phyloP scores from a whole-genome alignment of 495 filamentous ascomycete species.

The Neurospora tetraspora region DNA sequence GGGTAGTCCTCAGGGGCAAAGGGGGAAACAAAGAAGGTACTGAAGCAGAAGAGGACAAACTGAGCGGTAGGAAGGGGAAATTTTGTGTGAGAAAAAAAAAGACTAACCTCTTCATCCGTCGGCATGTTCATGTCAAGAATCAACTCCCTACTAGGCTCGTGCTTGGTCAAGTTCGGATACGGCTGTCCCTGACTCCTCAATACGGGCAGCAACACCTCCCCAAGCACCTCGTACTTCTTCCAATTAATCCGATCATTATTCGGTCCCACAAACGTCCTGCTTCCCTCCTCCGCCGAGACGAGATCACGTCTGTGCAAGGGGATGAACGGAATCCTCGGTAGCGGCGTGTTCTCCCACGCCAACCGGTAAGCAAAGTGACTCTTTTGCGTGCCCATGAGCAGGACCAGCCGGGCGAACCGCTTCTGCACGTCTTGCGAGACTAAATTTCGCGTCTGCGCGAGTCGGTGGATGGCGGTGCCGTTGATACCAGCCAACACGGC shows the following conservation, averaged over 20 bases:
- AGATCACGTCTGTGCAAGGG: constrained; percentile 86
- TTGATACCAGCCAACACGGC: constrained; percentile 91
- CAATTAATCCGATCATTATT: constrained; percentile 79
- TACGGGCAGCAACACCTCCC: constrained; percentile 80
- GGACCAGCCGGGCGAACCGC: constrained; percentile 76
- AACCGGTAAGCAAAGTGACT: constrained; percentile 89
- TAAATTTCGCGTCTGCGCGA: constrained; percentile 70
- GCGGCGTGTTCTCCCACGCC: constrained; percentile 89
- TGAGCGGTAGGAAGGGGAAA: neutral
- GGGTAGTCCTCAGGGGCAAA: constrained; percentile 14
- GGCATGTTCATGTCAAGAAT: constrained; percentile 56
- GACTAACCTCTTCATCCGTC: constrained; percentile 50
- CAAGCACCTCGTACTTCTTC: constrained; percentile 96
- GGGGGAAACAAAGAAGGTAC: neutral
- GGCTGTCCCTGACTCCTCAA: constrained; percentile 82
- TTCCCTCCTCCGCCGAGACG: constrained; percentile 85
- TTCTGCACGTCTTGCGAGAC: constrained; percentile 59
- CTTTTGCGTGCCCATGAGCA: constrained; percentile 87
- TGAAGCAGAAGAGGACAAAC: neutral
- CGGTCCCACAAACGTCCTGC: constrained; percentile 72
- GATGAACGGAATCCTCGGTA: constrained; percentile 85
- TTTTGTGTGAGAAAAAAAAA: neutral
- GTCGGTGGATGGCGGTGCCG: constrained; percentile 75
- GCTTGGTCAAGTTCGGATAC: constrained; percentile 58
- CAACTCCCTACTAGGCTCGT: constrained; percentile 56